phyloP scores from a whole-genome alignment of 2,329 filamentous ascomycete species.

The Mollisia scopiformis region DNA sequence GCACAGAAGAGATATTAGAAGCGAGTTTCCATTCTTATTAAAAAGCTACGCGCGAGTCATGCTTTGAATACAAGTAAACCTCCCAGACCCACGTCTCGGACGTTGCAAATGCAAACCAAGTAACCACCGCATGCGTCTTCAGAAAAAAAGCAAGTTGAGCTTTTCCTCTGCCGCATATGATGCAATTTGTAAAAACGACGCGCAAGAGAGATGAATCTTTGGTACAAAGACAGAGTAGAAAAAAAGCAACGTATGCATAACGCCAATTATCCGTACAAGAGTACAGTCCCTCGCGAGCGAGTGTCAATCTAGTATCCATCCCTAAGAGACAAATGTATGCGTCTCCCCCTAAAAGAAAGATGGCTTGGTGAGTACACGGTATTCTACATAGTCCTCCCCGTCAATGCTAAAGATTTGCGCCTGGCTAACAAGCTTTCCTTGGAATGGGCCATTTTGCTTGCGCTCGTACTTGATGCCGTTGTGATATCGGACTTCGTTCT shows the following conservation, averaged over 20 bases:
- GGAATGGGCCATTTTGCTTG: conserved; percentile 61
- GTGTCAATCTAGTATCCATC: neutral
- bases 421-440: conserved; percentile 64
- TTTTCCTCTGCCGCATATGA: neutral
- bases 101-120: neutral
- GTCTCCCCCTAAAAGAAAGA: conserved; percentile 51
- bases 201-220: no score
- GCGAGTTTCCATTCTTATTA: neutral
- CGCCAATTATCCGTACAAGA: neutral
- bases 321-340: neutral
- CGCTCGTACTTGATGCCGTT: conserved; percentile 65
- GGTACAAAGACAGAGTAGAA: neutral
- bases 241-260: neutral
- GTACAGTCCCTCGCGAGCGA: neutral
- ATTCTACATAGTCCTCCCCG: conserved; percentile 69
- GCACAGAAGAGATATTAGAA: neutral
- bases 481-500: conserved; percentile 58
- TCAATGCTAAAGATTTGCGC: conserved; percentile 66
- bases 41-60: neutral
- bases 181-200: no score
- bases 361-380: conserved; percentile 65
- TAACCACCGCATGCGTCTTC: neutral
- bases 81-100: neutral
- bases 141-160: neutral
- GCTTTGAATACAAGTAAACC: neutral